phyloP scores from a whole-genome alignment of 805 yeast species.

The Naumovozyma castellii region DNA sequence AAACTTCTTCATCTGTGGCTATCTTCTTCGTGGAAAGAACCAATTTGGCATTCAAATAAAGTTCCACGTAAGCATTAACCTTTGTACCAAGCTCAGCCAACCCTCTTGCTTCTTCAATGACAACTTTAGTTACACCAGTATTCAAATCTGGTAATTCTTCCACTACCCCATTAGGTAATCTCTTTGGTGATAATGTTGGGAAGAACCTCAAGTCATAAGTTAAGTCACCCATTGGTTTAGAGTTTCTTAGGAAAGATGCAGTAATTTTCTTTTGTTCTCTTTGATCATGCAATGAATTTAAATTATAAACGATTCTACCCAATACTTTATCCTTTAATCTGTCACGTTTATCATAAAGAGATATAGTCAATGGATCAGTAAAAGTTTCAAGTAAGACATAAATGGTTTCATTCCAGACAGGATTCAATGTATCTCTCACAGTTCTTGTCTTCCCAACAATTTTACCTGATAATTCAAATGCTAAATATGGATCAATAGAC shows the following conservation, averaged over 20 bases:
- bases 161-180: constrained; percentile 65
- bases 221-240: constrained; percentile 72
- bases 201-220: constrained; percentile 61
- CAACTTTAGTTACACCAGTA: constrained; percentile 71
- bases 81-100: constrained; percentile 39
- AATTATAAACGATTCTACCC: constrained; percentile 67
- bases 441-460: constrained; percentile 61
- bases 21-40: constrained; percentile 42
- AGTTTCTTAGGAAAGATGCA: constrained; percentile 64
- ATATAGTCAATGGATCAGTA: constrained; percentile 71
- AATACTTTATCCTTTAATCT: constrained; percentile 64
- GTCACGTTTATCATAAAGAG: constrained; percentile 66
- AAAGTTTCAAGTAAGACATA: constrained; percentile 62
- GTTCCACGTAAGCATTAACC: constrained; percentile 58
- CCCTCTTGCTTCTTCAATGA: constrained; percentile 36
- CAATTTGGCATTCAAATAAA: constrained; percentile 53
- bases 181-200: constrained; percentile 58
- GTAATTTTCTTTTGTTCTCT: constrained; percentile 40
- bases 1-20: constrained; percentile 52
- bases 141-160: constrained; percentile 86
- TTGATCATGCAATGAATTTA: constrained; percentile 53
- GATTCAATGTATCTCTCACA: constrained; percentile 56
- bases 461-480: constrained; percentile 50
- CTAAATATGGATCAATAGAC: constrained; percentile 84
- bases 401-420: constrained; percentile 77